phyloP scores from a whole-genome alignment of 345 rosid genomes.

The Leavenworthia alabamica region DNA sequence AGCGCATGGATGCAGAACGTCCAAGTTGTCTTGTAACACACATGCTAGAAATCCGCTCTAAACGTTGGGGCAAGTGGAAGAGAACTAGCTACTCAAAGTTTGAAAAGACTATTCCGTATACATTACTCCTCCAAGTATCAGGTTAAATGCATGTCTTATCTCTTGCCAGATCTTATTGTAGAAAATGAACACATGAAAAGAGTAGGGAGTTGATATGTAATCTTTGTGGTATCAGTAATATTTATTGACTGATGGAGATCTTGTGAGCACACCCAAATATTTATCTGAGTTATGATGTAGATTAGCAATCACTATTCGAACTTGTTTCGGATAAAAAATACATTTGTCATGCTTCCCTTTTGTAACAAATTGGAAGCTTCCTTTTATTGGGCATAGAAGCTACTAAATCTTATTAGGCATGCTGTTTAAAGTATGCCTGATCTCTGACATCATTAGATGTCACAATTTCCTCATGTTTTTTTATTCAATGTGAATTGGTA shows the following conservation, averaged over 20 bases:
- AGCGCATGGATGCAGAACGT: slow-evolving; percentile 50
- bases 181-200: background rate
- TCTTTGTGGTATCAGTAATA: background rate
- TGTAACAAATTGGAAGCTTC: background rate
- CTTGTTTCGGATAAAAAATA: background rate
- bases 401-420: background rate
- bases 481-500: slow-evolving; percentile 16
- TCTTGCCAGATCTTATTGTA: background rate
- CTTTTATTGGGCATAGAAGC: background rate
- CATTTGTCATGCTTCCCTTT: background rate
- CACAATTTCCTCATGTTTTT: slow-evolving; percentile 1
- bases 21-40: slow-evolving; percentile 72
- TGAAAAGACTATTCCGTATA: slow-evolving; percentile 71
- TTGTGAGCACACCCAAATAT: background rate
- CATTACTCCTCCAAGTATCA: slow-evolving; percentile 79
- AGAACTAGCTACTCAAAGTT: slow-evolving; percentile 63
- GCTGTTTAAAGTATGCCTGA: background rate
- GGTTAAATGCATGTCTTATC: slow-evolving; percentile 37
- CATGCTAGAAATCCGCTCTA: slow-evolving; percentile 69
- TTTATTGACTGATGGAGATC: background rate
- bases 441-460: slow-evolving; percentile 1
- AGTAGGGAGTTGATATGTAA: slow-evolving; percentile 7
- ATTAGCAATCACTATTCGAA: background rate
- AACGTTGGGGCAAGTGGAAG: slow-evolving; percentile 81
- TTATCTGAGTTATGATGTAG: background rate